Evolutionary conservation across 208 protist species (phyloP), one percentile per base, ranked within the genome.

Genomic region (Angomonas ambiguus): DNA sequence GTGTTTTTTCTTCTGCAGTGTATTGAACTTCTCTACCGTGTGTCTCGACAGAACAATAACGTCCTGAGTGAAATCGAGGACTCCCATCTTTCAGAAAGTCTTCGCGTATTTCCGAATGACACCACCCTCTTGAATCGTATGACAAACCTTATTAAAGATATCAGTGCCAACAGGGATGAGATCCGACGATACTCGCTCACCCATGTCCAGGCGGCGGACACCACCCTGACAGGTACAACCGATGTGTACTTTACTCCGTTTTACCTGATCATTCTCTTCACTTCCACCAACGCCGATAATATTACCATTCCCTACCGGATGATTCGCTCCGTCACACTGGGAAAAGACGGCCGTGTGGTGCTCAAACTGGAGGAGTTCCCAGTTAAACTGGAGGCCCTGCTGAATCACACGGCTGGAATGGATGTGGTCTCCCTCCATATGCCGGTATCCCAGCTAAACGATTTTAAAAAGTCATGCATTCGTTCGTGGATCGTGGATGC

Each of bases 1-100:
- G 77, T 94, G n/a, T 96, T 96, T 64, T 94, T 94, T 51, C 91
- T 94, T 65, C 68, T 96, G 25, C 91, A 96, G 77, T 96, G 91
- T 55, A 77, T 93, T n/a, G 87, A 96, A 73, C 71, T 96, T 51
- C 77, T 96, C 2, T 96, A 91, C 65, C 87, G 91, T 20, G 73
- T 96, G 18, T 88, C 91, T 1, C 74, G 88, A 28, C 79, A 89
- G 64, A 87, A 83, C 61, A 87, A 80, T 34, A 67, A 75, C 6
- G 55, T 94, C 16, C 69, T 94, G 20, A 28, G 49, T 0, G 51
- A 87, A 33, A 62, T 92, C 2, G 61, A 62, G 5, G 76, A 68
- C 31, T 63, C 72, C 28, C 58, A 90, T 4, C 72, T 77, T 8
- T 31, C 87, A 35, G 77, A 90, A 16, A 59, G 77, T 51, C 65